These are phyloP conservation scores for Yarrowia sp. DNA, from an alignment of 805 yeast species.

Conservation along the genomic window DNA sequence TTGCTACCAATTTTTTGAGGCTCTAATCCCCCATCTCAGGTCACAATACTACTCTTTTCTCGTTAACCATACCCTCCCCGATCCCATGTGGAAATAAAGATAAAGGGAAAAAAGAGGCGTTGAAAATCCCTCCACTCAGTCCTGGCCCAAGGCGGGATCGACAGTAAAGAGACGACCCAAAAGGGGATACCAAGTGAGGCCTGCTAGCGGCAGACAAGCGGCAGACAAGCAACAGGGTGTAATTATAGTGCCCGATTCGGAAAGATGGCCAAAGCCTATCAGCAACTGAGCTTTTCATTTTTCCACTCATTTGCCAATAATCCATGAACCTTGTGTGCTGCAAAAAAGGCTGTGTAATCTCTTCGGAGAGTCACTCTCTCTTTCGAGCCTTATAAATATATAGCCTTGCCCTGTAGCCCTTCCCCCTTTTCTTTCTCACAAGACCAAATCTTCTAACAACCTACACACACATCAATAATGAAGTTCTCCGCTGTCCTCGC, in stretches of 20 bases:
- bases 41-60: too few species aligned
- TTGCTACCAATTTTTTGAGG: too few species aligned
- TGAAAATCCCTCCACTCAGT: conserved; percentile 15
- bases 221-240: conserved; percentile 11
- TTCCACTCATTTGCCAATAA: neutral
- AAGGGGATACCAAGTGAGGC: conserved; percentile 2
- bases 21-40: too few species aligned
- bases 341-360: conserved; percentile 6
- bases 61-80: conserved; percentile 8
- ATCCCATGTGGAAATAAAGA: conserved; percentile 8
- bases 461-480: conserved; percentile 16
- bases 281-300: neutral
- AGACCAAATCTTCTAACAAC: neutral
- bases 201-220: neutral
- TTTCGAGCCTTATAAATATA: neutral
- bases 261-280: conserved; percentile 11
- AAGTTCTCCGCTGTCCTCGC: conserved; percentile 28
- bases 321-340: conserved; percentile 4
- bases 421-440: neutral
- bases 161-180: conserved; percentile 5
- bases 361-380: neutral
- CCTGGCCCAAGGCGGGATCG: conserved; percentile 25
- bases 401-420: neutral
- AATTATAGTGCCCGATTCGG: conserved; percentile 30
- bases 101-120: neutral